Percentiles rank a stretch among this genome's conserved stretches.
Evolutionary conservation across 2,329 filamentous ascomycete species (phyloP).

Genomic region (Xylaria sp.): DNA sequence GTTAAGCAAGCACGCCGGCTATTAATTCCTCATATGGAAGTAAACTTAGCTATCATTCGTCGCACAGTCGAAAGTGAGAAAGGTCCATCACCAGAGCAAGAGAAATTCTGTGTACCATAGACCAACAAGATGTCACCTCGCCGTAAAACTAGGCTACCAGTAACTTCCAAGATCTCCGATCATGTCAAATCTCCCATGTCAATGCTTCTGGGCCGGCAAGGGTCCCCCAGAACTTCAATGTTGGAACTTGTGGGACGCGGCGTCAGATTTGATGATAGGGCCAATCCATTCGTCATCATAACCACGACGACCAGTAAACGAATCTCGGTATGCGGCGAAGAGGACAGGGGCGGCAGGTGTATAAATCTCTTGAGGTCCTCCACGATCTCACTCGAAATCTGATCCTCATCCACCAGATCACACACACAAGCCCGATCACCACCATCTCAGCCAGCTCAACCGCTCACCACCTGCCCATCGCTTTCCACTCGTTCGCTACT

Average conservation of each 20-base stretch:
- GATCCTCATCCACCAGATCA: conserved; percentile 2
- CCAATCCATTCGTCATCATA: conserved; percentile 13
- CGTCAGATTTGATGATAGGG: conserved; percentile 4
- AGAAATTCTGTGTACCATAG: background rate
- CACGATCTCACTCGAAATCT: background rate
- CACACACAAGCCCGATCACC: conserved; percentile 4
- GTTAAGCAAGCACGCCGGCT: conserved; percentile 14
- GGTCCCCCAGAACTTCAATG: conserved; percentile 7
- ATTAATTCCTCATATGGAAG: conserved; percentile 19
- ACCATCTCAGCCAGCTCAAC: conserved; percentile 9
- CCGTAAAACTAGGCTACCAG: conserved; percentile 14
- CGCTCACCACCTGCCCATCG: conserved; percentile 1
- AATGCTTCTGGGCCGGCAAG: conserved; percentile 5
- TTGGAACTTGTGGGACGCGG: conserved; percentile 4
- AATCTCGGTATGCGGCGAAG: background rate
- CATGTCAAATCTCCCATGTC: conserved; percentile 12
- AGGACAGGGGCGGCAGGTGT: background rate
- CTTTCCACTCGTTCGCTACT: conserved; percentile 5
- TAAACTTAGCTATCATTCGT: conserved; percentile 15
- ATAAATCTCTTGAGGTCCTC: conserved; percentile 19
- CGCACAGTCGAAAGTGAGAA: conserved; percentile 1
- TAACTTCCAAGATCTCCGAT: conserved; percentile 18
- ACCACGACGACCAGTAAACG: conserved; percentile 7
- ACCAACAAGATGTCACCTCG: conserved; percentile 17
- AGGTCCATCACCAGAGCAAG: background rate